Evolutionary conservation across 148 eudicot genomes (phyloP), one percentile per base, ranked within the genome.

Genomic region (Amaranthus cruentus): DNA sequence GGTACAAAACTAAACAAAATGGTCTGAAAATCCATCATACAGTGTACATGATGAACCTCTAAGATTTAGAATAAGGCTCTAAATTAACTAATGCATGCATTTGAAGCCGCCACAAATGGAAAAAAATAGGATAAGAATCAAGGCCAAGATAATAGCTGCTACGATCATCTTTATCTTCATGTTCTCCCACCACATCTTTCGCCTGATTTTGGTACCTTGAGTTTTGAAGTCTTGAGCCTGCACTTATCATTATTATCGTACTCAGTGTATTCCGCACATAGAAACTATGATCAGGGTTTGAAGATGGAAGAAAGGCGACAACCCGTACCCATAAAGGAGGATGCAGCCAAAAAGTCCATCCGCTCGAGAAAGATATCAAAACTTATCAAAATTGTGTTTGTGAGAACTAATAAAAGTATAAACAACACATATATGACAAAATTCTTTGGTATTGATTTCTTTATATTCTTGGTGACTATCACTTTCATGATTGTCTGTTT

Each of bases 171-270:
- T 91, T 75, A 91, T 84, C 86, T 91, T 91, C 96, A 91, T 91
- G 62, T 91, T 91, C 77, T 88, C 84, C 50, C 82, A 76, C 96
- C 96, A 88, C 93, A 91, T 87, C 77, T 85, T 91, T 68, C 89
- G 83, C 80, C 91, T 91, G 69, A 91, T 83, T 78, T 88, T 69
- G 57, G 91, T 91, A 48, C 96, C 96, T 75, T 88, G 92, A 11
- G 88, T 76, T 83, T 82, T 87, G 83, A 91, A 88, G 76, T 91
- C 96, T 85, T 91, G 96, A 77, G 96, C 96, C 96, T 90, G 75
- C 62, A 73, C 43, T 28, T 70, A 15, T 28, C 38, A 28, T 0
- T 2, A 28, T 28, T 28, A 18, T 18, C 18, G 18, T 18, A 28
- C 38, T 28, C 38, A 28, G 38, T 28, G 38, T 28, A 28, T 28